A percentile compares a stretch with the other conserved stretches of the same genome.
These are phyloP conservation scores for Pestalotiopsis sp. DNA, from an alignment of 2,329 filamentous ascomycete species.

Conservation along the genomic window DNA sequence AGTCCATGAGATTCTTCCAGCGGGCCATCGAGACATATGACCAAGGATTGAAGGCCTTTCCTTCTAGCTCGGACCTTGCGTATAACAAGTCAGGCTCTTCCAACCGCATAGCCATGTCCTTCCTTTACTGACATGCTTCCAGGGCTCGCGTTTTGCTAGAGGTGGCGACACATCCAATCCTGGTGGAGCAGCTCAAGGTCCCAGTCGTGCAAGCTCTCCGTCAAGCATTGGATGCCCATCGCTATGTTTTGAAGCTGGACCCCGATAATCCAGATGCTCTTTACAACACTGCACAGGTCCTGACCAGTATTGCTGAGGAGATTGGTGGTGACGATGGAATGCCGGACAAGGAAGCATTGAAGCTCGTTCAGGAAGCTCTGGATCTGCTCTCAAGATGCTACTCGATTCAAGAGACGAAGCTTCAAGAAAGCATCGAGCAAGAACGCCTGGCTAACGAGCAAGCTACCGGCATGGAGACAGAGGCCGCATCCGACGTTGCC, in stretches of 20 bases:
- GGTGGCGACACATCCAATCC: conserved; percentile 64
- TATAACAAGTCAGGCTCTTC: conserved; percentile 65
- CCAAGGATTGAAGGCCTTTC: conserved; percentile 60
- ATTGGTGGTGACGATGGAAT: conserved; percentile 51
- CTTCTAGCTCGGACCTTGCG: conserved; percentile 66
- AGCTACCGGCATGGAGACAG: conserved; percentile 24
- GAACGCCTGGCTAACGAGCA: conserved; percentile 35
- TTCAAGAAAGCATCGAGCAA: conserved; percentile 26
- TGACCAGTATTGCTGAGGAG: conserved; percentile 65
- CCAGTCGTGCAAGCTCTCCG: conserved; percentile 55
- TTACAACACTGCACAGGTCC: conserved; percentile 72
- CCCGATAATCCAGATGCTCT: conserved; percentile 65
- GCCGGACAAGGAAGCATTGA: conserved; percentile 36
- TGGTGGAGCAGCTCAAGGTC: conserved; percentile 58
- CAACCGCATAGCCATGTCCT: not conserved
- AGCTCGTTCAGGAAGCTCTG: conserved; percentile 35
- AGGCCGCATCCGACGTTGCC: conserved; percentile 11
- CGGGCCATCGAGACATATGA: conserved; percentile 68
- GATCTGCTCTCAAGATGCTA: conserved; percentile 41
- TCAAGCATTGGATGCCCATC: conserved; percentile 63
- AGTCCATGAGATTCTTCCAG: conserved; percentile 56
- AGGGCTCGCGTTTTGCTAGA: conserved; percentile 70
- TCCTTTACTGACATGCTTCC: conserved; percentile 6
- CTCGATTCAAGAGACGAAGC: conserved; percentile 46
- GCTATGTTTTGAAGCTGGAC: conserved; percentile 58